Evolutionary conservation across 2,329 filamentous ascomycete species (phyloP), one percentile per base, ranked within the genome.

Genomic region (Exophiala aquamarina): DNA sequence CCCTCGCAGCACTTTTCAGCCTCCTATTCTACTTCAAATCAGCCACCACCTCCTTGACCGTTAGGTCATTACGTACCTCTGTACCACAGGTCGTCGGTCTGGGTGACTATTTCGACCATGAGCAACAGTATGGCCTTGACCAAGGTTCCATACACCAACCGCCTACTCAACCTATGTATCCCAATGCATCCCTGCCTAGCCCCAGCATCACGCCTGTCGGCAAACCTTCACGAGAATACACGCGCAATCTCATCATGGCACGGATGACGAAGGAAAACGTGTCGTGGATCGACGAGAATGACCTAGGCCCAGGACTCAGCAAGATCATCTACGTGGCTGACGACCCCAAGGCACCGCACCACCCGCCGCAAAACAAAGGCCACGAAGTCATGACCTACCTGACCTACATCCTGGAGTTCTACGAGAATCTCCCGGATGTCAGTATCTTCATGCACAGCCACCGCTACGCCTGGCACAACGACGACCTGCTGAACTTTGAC

Each of bases 341-440:
- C 55, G 75, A 80, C 50, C 70, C 70, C 2, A 63, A 65, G 18
- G 71, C 77, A 5, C 65, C 70, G 18, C 59, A 77, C 15, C 76
- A 77, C 56, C 69, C 77, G 0, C 76, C 77, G 4, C 72, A 72
- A 58, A 82, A 83, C 54, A 81, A 82, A 59, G 81, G 81, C 34
- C 74, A 79, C 57, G 81, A 84, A 63, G 77, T 78, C 18, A 82
- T 83, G 73, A 70, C 73, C 10, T 84, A 84, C 61, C 68, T 84
- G 38, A 78, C 77, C 34, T 83, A 79, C 63, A 76, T 84, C 51
- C 79, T 84, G 60, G 78, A 84, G 53, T 71, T 81, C 60, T 84
- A 84, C 62, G 67, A 82, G 34, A 64, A 73, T 10, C 70, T 84
- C 2, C 72, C 78, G 2, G 80, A 84, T 55, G 72, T 81, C 15